phyloP scores from a whole-genome alignment of 768 basidiomycete species.

The Amanita inopinata region DNA sequence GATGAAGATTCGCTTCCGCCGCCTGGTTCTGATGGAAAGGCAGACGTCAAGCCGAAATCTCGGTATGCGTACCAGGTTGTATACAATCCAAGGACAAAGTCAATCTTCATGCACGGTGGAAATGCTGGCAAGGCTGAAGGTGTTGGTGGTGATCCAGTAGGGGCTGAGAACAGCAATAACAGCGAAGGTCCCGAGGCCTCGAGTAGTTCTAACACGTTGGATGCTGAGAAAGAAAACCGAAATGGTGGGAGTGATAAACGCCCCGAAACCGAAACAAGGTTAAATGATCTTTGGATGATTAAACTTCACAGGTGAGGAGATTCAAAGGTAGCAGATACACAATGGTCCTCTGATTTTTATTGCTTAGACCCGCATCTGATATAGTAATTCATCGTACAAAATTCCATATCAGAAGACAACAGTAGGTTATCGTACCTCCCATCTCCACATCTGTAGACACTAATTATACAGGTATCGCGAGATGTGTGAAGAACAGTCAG shows the following conservation, averaged over 20 bases:
- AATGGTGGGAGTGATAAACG: slow-evolving; percentile 2
- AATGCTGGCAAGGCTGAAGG: slow-evolving; percentile 40
- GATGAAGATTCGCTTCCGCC: too few relatives aligned
- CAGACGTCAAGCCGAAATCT: slow-evolving; percentile 38
- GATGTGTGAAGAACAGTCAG: slow-evolving; percentile 55
- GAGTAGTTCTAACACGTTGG: slow-evolving; percentile 9
- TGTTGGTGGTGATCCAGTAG: slow-evolving; percentile 8
- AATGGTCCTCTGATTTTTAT: too few relatives aligned
- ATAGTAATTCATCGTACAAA: slow-evolving; percentile 57
- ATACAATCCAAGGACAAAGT: slow-evolving; percentile 49
- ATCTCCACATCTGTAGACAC: neutral
- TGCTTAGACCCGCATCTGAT: slow-evolving; percentile 45
- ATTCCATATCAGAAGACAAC: slow-evolving; percentile 60
- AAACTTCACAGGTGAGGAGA: slow-evolving; percentile 47
- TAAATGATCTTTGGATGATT: slow-evolving; percentile 81
- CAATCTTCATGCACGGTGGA: slow-evolving; percentile 67
- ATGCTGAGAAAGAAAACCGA: slow-evolving; percentile 10
- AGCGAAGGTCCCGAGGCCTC: slow-evolving; percentile 7
- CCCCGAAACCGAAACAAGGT: slow-evolving; percentile 32
- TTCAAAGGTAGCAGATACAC: too few relatives aligned
- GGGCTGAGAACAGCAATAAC: slow-evolving; percentile 8
- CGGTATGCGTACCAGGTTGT: slow-evolving; percentile 76
- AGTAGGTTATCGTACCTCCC: slow-evolving; percentile 32
- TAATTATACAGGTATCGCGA: slow-evolving; percentile 57
- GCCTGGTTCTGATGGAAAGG: slow-evolving; percentile 11